phyloP scores from a whole-genome alignment of 1,284 basidiomycete species.

The Moesziomyces sp. region DNA sequence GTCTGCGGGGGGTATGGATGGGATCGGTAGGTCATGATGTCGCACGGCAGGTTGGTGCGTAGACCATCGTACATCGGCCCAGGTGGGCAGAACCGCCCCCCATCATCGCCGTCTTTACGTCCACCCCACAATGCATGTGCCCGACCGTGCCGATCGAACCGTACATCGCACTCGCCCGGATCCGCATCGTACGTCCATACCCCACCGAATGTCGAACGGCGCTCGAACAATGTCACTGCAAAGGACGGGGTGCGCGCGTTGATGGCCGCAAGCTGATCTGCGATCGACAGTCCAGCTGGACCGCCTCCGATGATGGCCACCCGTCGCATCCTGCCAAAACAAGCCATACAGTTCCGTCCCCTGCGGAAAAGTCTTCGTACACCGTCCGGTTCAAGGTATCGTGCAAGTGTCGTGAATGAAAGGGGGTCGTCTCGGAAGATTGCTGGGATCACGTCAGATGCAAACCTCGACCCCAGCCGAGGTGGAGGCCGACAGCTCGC shows the following conservation, averaged over 20 bases:
- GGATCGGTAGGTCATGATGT: constrained; percentile 67
- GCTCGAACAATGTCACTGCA: constrained; percentile 49
- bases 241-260: not conserved
- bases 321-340: constrained; percentile 18
- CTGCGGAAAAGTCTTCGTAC: too few species aligned
- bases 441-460: not conserved
- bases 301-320: constrained; percentile 70
- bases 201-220: constrained; percentile 33
- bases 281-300: constrained; percentile 68
- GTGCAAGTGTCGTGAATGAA: too few species aligned
- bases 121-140: constrained; percentile 15
- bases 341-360: too few species aligned
- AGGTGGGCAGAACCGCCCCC: constrained; percentile 14
- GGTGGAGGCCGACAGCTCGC: not conserved
- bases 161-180: constrained; percentile 55
- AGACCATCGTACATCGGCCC: constrained; percentile 65
- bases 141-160: constrained; percentile 49
- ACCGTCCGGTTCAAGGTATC: too few species aligned
- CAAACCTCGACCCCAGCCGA: not conserved
- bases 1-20: constrained; percentile 45
- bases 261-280: constrained; percentile 66
- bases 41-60: constrained; percentile 64
- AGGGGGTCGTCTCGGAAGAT: too few species aligned
- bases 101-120: constrained; percentile 18
- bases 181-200: constrained; percentile 55